These are phyloP conservation scores for Pyrrhoderma lamaoense DNA, from an alignment of 1,284 basidiomycete species.

Conservation along the genomic window DNA sequence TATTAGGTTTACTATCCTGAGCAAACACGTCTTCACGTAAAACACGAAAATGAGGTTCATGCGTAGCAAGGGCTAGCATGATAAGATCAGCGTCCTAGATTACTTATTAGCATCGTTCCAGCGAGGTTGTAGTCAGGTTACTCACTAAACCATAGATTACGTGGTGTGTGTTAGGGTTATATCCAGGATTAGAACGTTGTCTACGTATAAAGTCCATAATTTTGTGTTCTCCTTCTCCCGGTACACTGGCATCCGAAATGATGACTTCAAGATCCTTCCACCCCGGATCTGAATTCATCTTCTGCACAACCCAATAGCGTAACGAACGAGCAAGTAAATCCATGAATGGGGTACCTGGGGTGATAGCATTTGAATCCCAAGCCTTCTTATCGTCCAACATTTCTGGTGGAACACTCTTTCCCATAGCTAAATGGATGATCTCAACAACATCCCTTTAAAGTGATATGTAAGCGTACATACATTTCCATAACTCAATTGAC, in stretches of 20 bases:
- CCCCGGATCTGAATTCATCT: slow-evolving; percentile 91
- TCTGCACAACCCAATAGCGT: slow-evolving; percentile 94
- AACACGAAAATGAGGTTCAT: slow-evolving; percentile 97
- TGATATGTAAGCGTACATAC: slow-evolving; percentile 32
- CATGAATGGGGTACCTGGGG: slow-evolving; percentile 99
- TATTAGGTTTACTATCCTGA: slow-evolving; percentile 66
- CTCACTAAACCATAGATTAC: slow-evolving; percentile 94
- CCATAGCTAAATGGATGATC: slow-evolving; percentile 58
- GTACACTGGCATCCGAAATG: slow-evolving; percentile 95
- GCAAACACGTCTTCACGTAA: slow-evolving; percentile 97
- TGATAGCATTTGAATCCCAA: slow-evolving; percentile 99
- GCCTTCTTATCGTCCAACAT: slow-evolving; percentile 71
- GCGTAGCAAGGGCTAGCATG: slow-evolving; percentile 97
- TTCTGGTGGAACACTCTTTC: slow-evolving; percentile 80
- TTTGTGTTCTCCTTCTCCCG: slow-evolving; percentile 99
- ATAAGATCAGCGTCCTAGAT: slow-evolving; percentile 96
- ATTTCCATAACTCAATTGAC: slow-evolving; percentile 80
- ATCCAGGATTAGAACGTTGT: slow-evolving; percentile 78
- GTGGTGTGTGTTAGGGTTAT: slow-evolving; percentile 94
- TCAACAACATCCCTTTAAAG: neutral
- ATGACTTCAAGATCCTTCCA: slow-evolving; percentile 98
- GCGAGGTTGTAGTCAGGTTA: slow-evolving; percentile 18
- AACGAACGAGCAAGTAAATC: slow-evolving; percentile 81
- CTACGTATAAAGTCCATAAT: slow-evolving; percentile 98
- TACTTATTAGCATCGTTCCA: slow-evolving; percentile 4